Percentiles rank a stretch among this genome's conserved stretches.
Conservation (phyloP, 129 eudicot genomes). For the Chrysanthemum makinoi region DNA sequence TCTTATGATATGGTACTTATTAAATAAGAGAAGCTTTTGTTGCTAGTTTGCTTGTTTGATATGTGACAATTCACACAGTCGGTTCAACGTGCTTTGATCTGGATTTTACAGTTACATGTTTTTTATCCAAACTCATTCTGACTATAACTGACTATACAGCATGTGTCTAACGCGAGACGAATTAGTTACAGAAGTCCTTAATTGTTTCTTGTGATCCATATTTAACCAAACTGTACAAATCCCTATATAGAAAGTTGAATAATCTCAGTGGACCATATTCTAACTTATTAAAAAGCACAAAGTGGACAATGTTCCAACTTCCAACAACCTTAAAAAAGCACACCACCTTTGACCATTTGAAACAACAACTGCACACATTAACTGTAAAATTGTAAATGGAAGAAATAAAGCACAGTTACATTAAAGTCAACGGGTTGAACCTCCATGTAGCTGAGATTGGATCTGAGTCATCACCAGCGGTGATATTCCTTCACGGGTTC, state of each 20-base stretch:
- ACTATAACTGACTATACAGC: too few species aligned
- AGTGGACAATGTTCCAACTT: background rate
- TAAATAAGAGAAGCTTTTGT: background rate
- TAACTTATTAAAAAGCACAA: too few species aligned
- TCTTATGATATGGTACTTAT: background rate
- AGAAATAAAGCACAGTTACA: conserved; percentile 34
- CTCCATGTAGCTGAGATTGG: conserved; percentile 45
- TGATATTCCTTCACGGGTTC: conserved; percentile 44
- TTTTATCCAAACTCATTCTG: too few species aligned
- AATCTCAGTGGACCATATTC: too few species aligned
- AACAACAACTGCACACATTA: background rate
- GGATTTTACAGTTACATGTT: too few species aligned
- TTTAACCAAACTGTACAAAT: too few species aligned
- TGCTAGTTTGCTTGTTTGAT: background rate
- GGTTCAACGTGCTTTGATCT: too few species aligned
- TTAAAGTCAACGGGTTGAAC: conserved; percentile 37
- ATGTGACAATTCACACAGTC: background rate
- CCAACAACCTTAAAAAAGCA: background rate
- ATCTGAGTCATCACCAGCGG: conserved; percentile 24
- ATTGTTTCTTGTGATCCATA: too few species aligned
- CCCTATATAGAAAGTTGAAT: too few species aligned
- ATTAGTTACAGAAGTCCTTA: too few species aligned
- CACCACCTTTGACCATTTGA: too few species aligned
- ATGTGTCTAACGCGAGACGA: too few species aligned
- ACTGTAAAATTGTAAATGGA: conserved; percentile 32